Base-by-base conservation (phyloP, 352 stramenopile species). In the Globisporangium perplexum region DNA sequence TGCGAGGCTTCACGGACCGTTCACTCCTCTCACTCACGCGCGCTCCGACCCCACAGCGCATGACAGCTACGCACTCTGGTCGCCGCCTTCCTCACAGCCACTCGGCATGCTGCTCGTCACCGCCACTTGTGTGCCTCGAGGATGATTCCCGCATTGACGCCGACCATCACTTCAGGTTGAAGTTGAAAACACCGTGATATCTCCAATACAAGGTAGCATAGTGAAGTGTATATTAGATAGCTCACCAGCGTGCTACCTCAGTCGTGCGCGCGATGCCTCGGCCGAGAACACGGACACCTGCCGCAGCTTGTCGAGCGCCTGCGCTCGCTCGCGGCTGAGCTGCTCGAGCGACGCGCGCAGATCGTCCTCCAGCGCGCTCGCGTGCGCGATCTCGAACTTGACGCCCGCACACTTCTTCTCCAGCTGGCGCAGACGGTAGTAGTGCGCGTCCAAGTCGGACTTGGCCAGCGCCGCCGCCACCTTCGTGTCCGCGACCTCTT, bases 331-430 rank as follows among this genome's bases (percentile, higher is more conserved):
- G 33, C 52, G 60, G 36, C 60, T 65, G 22, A 86, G 42, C 30
- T 88, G 77, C 47, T 72, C 68, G 18, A 88, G 59, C 45, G 69
- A 81, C 6, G 68, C 71, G 46, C 72, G 66, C 31, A 90, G 53
- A 45, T 87, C 77, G 63, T 88, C 78, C 50, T 90, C 78, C 24
- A 85, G 64, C 26, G 74, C 65, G 38, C 72, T 76, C 31, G 75
- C 67, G 55, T 86, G 74, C 0, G 75, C 76, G 43, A 89, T 74
- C 47, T 83, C 72, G 41, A 89, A 65, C 65, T 89, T 89, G 56
- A 86, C 47, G 47, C 55, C 58, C 17, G 67, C 72, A 38, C 69
- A 82, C 53, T 82, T 77, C 38, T 81, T 77, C 58, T 89, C 73
- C 22, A 83, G 60, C 55, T 81, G 66, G 26, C 74, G 74, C 49